Conservation (phyloP, 139 green algal species). For the Chlamydomonas applanata region DNA sequence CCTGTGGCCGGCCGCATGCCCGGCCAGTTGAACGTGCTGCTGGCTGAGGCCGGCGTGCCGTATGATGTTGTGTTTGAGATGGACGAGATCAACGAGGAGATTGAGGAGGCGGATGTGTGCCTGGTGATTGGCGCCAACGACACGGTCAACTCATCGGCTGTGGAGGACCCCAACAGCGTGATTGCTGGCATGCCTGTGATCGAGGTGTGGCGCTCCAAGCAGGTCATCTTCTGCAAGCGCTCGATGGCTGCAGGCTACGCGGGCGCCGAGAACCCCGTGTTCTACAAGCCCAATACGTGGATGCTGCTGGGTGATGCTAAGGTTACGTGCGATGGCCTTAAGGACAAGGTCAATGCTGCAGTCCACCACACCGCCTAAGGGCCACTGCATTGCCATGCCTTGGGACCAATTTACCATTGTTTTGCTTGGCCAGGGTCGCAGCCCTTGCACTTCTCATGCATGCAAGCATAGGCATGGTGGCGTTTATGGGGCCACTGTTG, state of each 20-base stretch:
- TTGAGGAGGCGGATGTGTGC: constrained; percentile 60
- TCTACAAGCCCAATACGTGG: constrained; percentile 70
- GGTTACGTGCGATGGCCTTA: not conserved
- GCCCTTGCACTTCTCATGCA: too few relatives aligned
- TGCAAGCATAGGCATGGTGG: too few relatives aligned
- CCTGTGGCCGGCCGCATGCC: constrained; percentile 83
- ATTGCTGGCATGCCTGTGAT: constrained; percentile 56
- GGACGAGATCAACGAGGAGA: constrained; percentile 63
- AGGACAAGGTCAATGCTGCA: too few relatives aligned
- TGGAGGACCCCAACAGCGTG: constrained; percentile 70
- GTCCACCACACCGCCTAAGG: too few relatives aligned
- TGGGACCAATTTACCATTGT: too few relatives aligned
- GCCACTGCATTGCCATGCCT: too few relatives aligned
- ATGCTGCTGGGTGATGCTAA: constrained; percentile 85
- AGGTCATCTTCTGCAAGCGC: constrained; percentile 74
- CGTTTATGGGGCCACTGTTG: too few relatives aligned
- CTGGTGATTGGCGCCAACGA: constrained; percentile 81
- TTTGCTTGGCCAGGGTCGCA: too few relatives aligned
- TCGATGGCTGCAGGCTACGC: constrained; percentile 62
- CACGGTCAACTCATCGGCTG: constrained; percentile 75
- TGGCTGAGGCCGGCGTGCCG: constrained; percentile 73
- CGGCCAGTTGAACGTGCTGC: constrained; percentile 81
- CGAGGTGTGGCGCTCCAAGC: constrained; percentile 69
- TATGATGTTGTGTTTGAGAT: constrained; percentile 63
- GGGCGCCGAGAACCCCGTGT: constrained; percentile 56